Evolutionary conservation across 2,329 filamentous ascomycete species (phyloP), one percentile per base, ranked within the genome.

Genomic region (Ophiocordyceps sinensis): DNA sequence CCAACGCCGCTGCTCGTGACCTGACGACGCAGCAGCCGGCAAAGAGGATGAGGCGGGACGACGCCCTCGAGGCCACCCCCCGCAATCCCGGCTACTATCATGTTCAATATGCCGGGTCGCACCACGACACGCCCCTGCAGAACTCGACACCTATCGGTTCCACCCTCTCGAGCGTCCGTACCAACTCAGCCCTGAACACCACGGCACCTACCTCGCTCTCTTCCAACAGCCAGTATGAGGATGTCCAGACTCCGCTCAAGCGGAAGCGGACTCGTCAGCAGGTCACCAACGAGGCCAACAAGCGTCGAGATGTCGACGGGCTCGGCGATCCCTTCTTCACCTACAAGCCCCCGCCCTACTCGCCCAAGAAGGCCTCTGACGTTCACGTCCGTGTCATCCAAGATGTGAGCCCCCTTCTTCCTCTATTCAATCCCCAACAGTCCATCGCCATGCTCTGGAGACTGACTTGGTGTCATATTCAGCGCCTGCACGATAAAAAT

Each of bases 341-440:
- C 49, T 96, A 96, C 57, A 75, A 86, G 39, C 88, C 91, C 36
- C 91, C 89, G 7, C 79, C 85, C 1, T 82, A 85, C 48, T 89
- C 89, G 4, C 81, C 85, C 4, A 86, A 91, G 66, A 96, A 98
- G 67, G 85, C 88, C 17, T 78, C 81, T 52, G 84, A 89, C 45
- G 82, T 89, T 8, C 63, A 68, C 38, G 77, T 82, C 36, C 70
- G 74, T 44, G 65, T 75, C 36, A 68, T 82, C 35, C 63, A 65
- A 45, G 79, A 83, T 59, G 79, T 82, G 61, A 70, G 75, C 68
- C 37, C 41, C n/a, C n/a, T n/a, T 37, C 14, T 31, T 34, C 5
- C 4, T 23, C 23, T 14, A 14, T 9, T 14, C 14, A 28, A 23
- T 12, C 35, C 4, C 36, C n/a, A n/a, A n/a, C n/a, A n/a, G 13